These are phyloP conservation scores for Luzula sylvatica DNA, from an alignment of 176 grass and related monocot species.

Conservation along the genomic window DNA sequence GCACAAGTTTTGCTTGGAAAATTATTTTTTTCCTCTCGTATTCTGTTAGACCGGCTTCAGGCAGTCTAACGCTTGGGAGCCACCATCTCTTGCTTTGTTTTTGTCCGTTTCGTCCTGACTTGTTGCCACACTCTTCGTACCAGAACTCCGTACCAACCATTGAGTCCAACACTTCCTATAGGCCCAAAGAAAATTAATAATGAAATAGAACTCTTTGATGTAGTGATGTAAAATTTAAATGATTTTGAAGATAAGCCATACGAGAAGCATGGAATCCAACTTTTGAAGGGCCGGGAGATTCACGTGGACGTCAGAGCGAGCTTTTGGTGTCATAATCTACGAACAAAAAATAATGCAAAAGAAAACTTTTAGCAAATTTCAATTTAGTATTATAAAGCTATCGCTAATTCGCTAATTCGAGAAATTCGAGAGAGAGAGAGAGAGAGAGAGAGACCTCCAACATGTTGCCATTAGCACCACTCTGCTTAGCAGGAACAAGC, in stretches of 20 bases:
- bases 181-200: background rate
- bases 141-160: constrained; percentile 86
- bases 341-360: constrained; percentile 6
- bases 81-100: constrained; percentile 85
- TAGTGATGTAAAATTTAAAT: constrained; percentile 2
- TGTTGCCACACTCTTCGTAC: constrained; percentile 74
- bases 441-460: constrained; percentile 45
- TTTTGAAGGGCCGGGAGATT: constrained; percentile 98
- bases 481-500: constrained; percentile 90
- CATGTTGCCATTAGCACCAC: constrained; percentile 54
- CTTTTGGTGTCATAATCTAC: constrained; percentile 95
- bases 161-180: constrained; percentile 78
- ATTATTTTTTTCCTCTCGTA: constrained; percentile 57
- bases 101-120: constrained; percentile 31
- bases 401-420: constrained; percentile 2
- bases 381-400: background rate
- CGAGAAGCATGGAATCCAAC: constrained; percentile 90
- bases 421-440: too few relatives aligned
- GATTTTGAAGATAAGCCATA: constrained; percentile 26
- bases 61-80: constrained; percentile 73
- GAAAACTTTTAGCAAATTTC: background rate
- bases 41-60: constrained; percentile 54
- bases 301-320: constrained; percentile 89
- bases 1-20: constrained; percentile 86
- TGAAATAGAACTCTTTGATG: too few relatives aligned